phyloP scores from a whole-genome alignment of 2,329 filamentous ascomycete genomes.

The Trichoderma arundinaceum region DNA sequence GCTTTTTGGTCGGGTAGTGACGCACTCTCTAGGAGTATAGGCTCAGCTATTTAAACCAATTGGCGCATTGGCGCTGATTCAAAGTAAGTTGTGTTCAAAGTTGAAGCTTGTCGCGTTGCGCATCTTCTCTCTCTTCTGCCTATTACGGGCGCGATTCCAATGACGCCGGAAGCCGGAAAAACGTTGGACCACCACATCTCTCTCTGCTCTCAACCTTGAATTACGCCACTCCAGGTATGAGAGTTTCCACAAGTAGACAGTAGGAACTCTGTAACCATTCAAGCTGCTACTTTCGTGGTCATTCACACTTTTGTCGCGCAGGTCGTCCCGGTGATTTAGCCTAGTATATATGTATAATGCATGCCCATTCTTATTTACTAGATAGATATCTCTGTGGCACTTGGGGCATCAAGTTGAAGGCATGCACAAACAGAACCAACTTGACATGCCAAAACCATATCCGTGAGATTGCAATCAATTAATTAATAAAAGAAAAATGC shows the following conservation, averaged over 20 bases:
- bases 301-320: no score
- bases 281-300: no score
- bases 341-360: neutral
- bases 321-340: no score
- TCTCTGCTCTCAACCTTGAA: neutral
- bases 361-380: neutral
- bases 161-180: slow-evolving; percentile 7
- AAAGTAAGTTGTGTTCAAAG: neutral
- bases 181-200: neutral
- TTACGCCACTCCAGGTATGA: no score
- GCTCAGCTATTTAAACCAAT: neutral
- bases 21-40: neutral
- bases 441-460: neutral
- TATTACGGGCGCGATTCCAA: neutral
- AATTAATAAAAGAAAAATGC: neutral
- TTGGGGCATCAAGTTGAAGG: neutral
- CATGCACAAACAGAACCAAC: neutral
- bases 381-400: neutral
- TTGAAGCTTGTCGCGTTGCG: slow-evolving; percentile 4
- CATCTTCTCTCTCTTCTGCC: neutral
- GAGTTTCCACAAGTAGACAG: no score
- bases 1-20: neutral
- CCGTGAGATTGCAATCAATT: neutral
- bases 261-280: neutral
- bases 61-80: neutral